phyloP scores from a whole-genome alignment of 306 rosid species.

The Pyrus communis region DNA sequence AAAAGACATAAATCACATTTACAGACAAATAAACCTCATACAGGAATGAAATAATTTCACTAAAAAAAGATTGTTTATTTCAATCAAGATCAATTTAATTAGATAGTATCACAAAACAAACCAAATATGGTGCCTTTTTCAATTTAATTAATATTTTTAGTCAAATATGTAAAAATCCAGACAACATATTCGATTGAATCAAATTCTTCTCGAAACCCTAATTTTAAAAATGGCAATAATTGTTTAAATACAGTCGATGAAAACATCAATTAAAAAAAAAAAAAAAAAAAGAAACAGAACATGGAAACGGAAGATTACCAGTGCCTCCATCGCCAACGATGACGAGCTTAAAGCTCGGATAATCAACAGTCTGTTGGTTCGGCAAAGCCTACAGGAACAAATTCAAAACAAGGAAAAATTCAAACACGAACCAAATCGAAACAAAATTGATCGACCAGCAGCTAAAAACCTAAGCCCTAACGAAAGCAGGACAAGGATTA shows the following conservation, averaged over 20 bases:
- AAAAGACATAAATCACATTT: neutral
- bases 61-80: neutral
- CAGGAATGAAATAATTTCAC: neutral
- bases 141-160: neutral
- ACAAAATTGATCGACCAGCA: neutral
- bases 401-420: neutral
- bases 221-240: neutral
- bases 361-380: slow-evolving; percentile 41
- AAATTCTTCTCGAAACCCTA: neutral
- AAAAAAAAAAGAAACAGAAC: neutral
- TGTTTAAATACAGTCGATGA: neutral
- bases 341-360: slow-evolving; percentile 74
- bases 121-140: neutral
- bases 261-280: neutral
- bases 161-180: neutral
- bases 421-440: neutral
- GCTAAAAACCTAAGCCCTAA: slow-evolving; percentile 8
- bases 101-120: neutral
- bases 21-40: neutral
- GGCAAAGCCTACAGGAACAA: slow-evolving; percentile 40
- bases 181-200: neutral
- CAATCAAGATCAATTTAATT: neutral
- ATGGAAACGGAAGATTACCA: slow-evolving; percentile 11
- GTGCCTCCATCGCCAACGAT: slow-evolving; percentile 81
- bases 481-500: neutral